phyloP scores from a whole-genome alignment of 2,329 filamentous ascomycete genomes.

The Curvularia spicifera region DNA sequence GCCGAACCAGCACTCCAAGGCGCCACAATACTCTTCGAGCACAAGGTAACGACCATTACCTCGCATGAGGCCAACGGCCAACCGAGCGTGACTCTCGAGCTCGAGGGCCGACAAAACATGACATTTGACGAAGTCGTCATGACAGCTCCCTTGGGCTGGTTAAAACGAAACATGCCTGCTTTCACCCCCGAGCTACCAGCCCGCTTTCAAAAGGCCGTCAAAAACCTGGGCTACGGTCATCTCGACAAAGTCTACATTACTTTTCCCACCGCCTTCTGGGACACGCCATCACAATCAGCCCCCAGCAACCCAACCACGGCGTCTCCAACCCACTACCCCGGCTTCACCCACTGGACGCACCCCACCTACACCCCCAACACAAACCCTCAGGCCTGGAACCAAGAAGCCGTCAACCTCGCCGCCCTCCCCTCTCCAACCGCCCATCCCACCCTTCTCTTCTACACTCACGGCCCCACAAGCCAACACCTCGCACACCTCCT shows the following conservation, averaged over 20 bases:
- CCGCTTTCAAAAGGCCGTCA: conserved; percentile 65
- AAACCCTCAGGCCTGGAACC: conserved; percentile 71
- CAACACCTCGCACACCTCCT: conserved; percentile 40
- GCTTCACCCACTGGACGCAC: conserved; percentile 77
- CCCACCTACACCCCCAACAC: conserved; percentile 70
- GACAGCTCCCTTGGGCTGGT: conserved; percentile 69
- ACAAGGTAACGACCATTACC: conserved; percentile 55
- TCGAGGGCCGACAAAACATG: conserved; percentile 54
- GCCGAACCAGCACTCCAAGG: conserved; percentile 62
- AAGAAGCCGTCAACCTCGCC: conserved; percentile 78
- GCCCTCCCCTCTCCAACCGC: conserved; percentile 63
- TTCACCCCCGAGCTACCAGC: conserved; percentile 68
- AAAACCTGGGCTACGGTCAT: conserved; percentile 71
- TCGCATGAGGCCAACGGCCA: conserved; percentile 26
- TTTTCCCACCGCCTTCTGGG: conserved; percentile 81
- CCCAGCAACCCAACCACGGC: not conserved
- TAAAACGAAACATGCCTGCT: conserved; percentile 47
- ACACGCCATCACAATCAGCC: conserved; percentile 35
- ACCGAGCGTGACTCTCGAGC: conserved; percentile 50
- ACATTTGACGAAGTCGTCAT: conserved; percentile 72
- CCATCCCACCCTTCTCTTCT: conserved; percentile 87
- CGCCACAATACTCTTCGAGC: conserved; percentile 61
- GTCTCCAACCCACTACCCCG: conserved; percentile 56
- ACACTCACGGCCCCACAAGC: conserved; percentile 66
- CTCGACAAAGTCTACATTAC: conserved; percentile 70